A percentile compares a stretch with the other conserved stretches of the same genome.
phyloP scores from a whole-genome alignment of 2,329 filamentous ascomycete species.

The Atkinsonella hypoxylon region DNA sequence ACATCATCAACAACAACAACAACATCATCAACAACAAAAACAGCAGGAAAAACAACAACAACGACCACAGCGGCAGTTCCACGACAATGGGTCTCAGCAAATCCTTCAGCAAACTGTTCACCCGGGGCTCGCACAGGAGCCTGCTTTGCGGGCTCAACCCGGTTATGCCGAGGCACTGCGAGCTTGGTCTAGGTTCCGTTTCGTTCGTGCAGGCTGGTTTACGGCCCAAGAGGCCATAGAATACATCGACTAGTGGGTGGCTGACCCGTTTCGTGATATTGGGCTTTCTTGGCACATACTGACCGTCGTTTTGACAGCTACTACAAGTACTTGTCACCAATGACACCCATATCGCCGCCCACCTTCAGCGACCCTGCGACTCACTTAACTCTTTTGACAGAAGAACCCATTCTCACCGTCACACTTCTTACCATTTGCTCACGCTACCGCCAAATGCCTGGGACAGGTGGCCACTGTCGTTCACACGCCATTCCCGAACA shows the following conservation, averaged over 20 bases:
- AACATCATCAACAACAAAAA: neutral
- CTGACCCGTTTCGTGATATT: neutral
- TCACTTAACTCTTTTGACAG: conserved; percentile 67
- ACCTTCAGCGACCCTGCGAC: conserved; percentile 76
- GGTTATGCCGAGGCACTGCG: conserved; percentile 60
- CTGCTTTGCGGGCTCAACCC: conserved; percentile 34
- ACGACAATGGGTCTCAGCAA: neutral
- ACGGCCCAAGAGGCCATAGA: conserved; percentile 85
- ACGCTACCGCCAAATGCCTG: conserved; percentile 68
- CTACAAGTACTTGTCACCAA: conserved; percentile 78
- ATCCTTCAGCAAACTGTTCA: conserved; percentile 27
- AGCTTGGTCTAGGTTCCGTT: conserved; percentile 86
- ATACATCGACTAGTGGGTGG: conserved; percentile 76
- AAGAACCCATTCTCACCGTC: conserved; percentile 87
- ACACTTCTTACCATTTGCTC: conserved; percentile 87
- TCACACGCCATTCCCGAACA: conserved; percentile 90
- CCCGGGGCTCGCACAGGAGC: conserved; percentile 30
- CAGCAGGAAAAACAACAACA: too few species aligned
- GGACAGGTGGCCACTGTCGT: conserved; percentile 69
- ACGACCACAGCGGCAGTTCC: neutral
- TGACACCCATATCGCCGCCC: conserved; percentile 87
- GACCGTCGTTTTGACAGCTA: conserved; percentile 43
- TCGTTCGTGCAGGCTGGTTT: conserved; percentile 95
- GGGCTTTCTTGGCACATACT: neutral
- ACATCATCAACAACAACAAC: neutral